These are phyloP conservation scores for Zea mays DNA, from an alignment of 176 grass and related monocot genomes.

Conservation along the genomic window DNA sequence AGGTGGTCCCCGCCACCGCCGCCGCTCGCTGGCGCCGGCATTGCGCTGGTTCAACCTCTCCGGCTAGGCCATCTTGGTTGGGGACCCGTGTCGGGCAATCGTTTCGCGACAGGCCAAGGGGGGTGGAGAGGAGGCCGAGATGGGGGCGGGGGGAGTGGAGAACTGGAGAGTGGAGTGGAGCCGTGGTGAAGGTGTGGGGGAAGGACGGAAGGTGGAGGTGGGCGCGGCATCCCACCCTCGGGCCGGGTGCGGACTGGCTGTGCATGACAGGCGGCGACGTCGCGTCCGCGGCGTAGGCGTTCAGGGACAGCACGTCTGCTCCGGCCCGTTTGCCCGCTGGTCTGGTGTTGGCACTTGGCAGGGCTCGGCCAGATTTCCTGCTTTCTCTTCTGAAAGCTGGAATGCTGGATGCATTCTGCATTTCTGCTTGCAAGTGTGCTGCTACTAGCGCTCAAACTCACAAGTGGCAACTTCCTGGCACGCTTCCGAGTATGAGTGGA, in stretches of 20 bases:
- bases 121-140: background rate
- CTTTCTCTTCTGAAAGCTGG: background rate
- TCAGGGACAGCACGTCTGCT: background rate
- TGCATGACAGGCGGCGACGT: constrained; percentile 1
- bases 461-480: too few species aligned
- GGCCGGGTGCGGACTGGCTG: constrained; percentile 1
- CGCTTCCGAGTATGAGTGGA: too few species aligned
- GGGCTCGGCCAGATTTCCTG: background rate
- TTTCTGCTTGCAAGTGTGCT: background rate
- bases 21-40: constrained; percentile 37
- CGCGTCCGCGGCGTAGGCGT: constrained; percentile 11
- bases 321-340: background rate
- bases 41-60: constrained; percentile 38
- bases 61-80: constrained; percentile 6
- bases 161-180: background rate
- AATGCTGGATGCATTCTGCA: background rate
- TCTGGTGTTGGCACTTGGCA: background rate
- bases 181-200: background rate
- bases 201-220: background rate
- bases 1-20: constrained; percentile 44
- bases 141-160: background rate
- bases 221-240: constrained; percentile 22
- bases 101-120: constrained; percentile 2
- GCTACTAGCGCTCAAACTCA: too few species aligned
- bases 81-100: background rate